These are phyloP conservation scores for Bolboschoenus planiculmis DNA, from an alignment of 176 grass and related monocot genomes.

Conservation along the genomic window DNA sequence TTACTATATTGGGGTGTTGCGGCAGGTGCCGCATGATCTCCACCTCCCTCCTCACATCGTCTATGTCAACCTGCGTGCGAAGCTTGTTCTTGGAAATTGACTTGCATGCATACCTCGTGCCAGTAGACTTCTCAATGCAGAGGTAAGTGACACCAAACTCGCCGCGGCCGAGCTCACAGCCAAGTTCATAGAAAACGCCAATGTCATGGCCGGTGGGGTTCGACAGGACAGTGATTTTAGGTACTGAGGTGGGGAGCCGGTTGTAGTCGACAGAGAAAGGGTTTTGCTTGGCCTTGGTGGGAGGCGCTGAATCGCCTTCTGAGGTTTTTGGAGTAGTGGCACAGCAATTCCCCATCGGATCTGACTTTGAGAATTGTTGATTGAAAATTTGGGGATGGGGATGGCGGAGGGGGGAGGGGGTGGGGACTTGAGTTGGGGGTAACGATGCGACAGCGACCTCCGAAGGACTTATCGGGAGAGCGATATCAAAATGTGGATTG, in stretches of 20 bases:
- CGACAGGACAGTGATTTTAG: background rate
- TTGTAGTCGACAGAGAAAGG: constrained; percentile 14
- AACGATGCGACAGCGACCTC: constrained; percentile 1
- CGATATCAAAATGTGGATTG: background rate
- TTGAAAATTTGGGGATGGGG: background rate
- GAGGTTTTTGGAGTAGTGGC: background rate
- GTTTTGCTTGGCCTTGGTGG: background rate
- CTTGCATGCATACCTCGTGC: constrained; percentile 19
- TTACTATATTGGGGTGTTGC: constrained; percentile 67
- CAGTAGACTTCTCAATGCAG: constrained; percentile 23
- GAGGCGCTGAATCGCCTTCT: background rate
- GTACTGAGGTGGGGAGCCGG: background rate
- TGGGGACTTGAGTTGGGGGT: background rate
- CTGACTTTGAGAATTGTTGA: background rate
- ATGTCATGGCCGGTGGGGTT: background rate
- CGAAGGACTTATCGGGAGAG: background rate
- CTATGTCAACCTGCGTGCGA: constrained; percentile 52
- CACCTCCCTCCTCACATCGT: constrained; percentile 93
- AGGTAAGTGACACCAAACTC: constrained; percentile 37
- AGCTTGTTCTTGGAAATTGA: constrained; percentile 35
- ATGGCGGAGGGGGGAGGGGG: background rate
- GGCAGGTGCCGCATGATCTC: constrained; percentile 96
- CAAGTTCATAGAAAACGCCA: constrained; percentile 6
- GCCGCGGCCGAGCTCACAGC: constrained; percentile 25
- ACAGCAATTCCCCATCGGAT: constrained; percentile 24